phyloP scores from a whole-genome alignment of 73 alveolate species.

The Stentor coeruleus region DNA sequence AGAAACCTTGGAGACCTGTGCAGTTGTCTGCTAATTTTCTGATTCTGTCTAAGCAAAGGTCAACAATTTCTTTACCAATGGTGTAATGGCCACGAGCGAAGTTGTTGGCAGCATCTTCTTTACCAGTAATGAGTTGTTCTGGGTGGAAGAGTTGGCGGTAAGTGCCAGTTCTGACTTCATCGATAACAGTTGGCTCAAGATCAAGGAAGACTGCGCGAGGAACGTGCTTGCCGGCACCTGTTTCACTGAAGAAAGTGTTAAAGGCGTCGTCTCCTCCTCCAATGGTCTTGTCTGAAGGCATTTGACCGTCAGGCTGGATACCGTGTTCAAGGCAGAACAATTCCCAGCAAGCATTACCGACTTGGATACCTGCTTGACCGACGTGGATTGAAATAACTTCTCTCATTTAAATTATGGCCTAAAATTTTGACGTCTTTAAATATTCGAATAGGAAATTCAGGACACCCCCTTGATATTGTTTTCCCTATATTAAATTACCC shows the following conservation, averaged over 20 bases:
- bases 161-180: slow-evolving; percentile 92
- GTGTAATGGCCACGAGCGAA: slow-evolving; percentile 96
- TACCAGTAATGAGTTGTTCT: slow-evolving; percentile 71
- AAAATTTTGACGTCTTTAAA: not conserved
- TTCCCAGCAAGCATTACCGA: slow-evolving; percentile 48
- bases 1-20: slow-evolving; percentile 77
- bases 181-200: slow-evolving; percentile 92
- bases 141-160: slow-evolving; percentile 78
- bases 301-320: slow-evolving; percentile 45
- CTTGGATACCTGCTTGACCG: slow-evolving; percentile 43
- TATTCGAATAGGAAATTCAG: too few relatives aligned
- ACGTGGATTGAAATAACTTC: slow-evolving; percentile 39
- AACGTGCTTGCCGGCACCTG: slow-evolving; percentile 98
- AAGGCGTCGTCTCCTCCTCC: slow-evolving; percentile 96
- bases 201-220: slow-evolving; percentile 98
- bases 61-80: slow-evolving; percentile 88
- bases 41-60: slow-evolving; percentile 85
- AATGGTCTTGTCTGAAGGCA: slow-evolving; percentile 78
- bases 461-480: too few relatives aligned
- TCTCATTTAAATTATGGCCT: slow-evolving; percentile 30
- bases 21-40: slow-evolving; percentile 91
- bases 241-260: slow-evolving; percentile 97
- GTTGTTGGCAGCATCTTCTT: slow-evolving; percentile 90
- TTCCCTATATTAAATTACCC: too few relatives aligned
- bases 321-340: slow-evolving; percentile 35